phyloP scores from a whole-genome alignment of 192 early-diverging fungal genomes.

The Backusella circina region DNA sequence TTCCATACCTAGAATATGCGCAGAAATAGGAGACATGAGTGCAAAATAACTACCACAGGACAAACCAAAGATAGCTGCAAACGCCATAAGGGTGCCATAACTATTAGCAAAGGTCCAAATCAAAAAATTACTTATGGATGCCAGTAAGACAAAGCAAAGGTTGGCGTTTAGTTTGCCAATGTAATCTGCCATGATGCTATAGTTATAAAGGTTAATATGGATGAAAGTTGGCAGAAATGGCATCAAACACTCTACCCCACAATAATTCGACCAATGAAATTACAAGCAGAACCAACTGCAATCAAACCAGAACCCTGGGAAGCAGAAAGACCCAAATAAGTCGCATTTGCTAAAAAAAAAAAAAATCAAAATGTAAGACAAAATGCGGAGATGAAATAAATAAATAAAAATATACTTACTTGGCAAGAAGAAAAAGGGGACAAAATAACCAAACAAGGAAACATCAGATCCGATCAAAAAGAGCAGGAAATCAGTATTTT shows the following conservation, averaged over 20 bases:
- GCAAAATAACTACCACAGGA: constrained; percentile 34
- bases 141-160: constrained; percentile 20
- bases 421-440: constrained; percentile 31
- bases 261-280: constrained; percentile 28
- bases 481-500: constrained; percentile 13
- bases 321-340: constrained; percentile 15
- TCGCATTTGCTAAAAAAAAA: constrained; percentile 9
- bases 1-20: constrained; percentile 14
- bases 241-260: background rate
- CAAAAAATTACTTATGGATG: constrained; percentile 16
- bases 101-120: constrained; percentile 33
- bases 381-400: background rate
- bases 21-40: constrained; percentile 28
- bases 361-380: background rate
- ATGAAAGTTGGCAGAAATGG: background rate
- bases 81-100: constrained; percentile 27
- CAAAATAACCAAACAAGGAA: constrained; percentile 20
- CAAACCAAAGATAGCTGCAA: constrained; percentile 28
- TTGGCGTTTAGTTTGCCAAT: constrained; percentile 29
- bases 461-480: constrained; percentile 19
- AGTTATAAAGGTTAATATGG: background rate
- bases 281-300: constrained; percentile 12
- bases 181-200: constrained; percentile 13
- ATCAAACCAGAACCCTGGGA: constrained; percentile 23
- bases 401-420: background rate